These are phyloP conservation scores for Tulasnella sp. DNA, from an alignment of 768 basidiomycete genomes.

Conservation along the genomic window DNA sequence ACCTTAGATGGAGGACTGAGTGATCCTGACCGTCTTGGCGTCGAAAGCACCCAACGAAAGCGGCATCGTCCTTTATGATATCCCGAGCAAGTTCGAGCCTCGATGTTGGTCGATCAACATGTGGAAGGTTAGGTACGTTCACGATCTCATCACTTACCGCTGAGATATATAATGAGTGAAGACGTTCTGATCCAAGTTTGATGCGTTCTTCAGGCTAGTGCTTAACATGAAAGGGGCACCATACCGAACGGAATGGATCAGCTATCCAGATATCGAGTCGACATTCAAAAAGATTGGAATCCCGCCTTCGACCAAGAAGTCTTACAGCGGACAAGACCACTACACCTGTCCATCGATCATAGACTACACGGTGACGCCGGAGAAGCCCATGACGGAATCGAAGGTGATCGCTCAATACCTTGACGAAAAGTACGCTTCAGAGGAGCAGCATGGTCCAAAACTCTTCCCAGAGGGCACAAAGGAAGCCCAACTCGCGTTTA, in stretches of 20 bases:
- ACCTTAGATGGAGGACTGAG: too few relatives aligned
- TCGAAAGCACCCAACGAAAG: too few relatives aligned
- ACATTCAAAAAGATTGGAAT: constrained; percentile 29
- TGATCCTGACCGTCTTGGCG: too few relatives aligned
- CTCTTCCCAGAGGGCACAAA: constrained; percentile 61
- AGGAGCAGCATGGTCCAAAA: constrained; percentile 36
- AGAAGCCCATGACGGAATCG: constrained; percentile 37
- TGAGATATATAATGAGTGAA: neutral
- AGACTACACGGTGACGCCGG: constrained; percentile 21
- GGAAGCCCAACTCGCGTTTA: constrained; percentile 57
- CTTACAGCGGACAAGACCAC: constrained; percentile 24
- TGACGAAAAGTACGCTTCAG: constrained; percentile 47
- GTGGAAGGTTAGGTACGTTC: constrained; percentile 12
- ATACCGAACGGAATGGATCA: constrained; percentile 59
- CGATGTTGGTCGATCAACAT: constrained; percentile 6
- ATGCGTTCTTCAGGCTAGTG: constrained; percentile 59
- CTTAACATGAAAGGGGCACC: constrained; percentile 66
- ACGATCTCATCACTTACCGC: too few relatives aligned
- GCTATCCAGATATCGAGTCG: constrained; percentile 55
- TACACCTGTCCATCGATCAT: constrained; percentile 63
- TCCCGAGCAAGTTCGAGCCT: neutral
- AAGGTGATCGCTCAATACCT: constrained; percentile 62
- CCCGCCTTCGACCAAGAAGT: constrained; percentile 12
- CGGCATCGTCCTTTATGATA: constrained; percentile 12
- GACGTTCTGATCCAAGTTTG: too few relatives aligned